Evolutionary conservation across 129 eudicot species (phyloP), one percentile per base, ranked within the genome.

Genomic region (Chrysanthemum lavandulifolium): DNA sequence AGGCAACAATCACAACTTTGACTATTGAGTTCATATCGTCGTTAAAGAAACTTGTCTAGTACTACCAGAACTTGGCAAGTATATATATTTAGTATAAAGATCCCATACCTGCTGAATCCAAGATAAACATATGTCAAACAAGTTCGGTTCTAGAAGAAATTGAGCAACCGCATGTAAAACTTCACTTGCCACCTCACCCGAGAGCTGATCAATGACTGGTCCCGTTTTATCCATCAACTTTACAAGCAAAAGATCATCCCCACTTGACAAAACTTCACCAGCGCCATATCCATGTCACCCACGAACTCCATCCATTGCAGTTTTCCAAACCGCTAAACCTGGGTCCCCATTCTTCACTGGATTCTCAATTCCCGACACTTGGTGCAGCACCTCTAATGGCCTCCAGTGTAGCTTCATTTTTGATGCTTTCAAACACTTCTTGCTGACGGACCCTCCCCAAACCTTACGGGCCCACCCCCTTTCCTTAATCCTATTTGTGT

Each of bases 391-490:
- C 89, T 45, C 98, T 81, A 53, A 94, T 90, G 59, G 98, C 96
- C 76, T 87, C 96, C 71, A 90, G 79, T 50, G 97, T 90, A 55
- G 97, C 93, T 81, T 94, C 97, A 71, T 90, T 97, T 94, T 94
- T 65, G 94, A 88, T 47, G 97, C 89, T 85, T 90, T 86, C 98
- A 94, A 14, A 88, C 91, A 67, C 98, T 88, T 88, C 98, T 90
- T 36, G 97, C 94, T 13, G 99, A 88, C 19, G 99, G 99, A 33
- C 97, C 99, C 73, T 93, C 98, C 66, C 91, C 98, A 79, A 87
- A 86, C 74, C 95, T 80, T 59, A 87, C 66, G 0, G 85, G 86
- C 40, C 87, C 89, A 0, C 62, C 82, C 76, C 86, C 76, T 78
- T 79, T 85, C 63, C 88, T 76, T 49, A 79, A 72, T 36, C 87